phyloP scores from a whole-genome alignment of 2,329 filamentous ascomycete species.

The Penicillium sp. region DNA sequence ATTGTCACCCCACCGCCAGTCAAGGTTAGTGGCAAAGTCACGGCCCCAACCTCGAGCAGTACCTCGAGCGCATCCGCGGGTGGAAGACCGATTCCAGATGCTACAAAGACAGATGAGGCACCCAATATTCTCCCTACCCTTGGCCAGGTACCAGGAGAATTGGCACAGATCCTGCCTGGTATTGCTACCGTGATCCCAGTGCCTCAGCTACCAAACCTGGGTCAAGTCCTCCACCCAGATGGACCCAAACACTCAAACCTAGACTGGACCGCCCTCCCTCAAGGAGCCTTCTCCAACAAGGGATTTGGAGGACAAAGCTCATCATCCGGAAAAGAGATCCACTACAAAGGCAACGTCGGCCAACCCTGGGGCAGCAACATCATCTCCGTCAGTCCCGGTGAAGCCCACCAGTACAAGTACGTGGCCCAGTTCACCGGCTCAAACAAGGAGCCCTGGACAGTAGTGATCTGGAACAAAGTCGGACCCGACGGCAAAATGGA shows the following conservation, averaged over 20 bases:
- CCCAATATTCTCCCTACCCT: neutral
- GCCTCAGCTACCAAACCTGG: neutral
- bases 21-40: slow-evolving; percentile 4
- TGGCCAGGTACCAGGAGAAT: neutral
- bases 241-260: slow-evolving; percentile 1
- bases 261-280: slow-evolving; percentile 24
- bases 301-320: slow-evolving; percentile 33
- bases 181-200: slow-evolving; percentile 6
- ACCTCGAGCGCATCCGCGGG: neutral
- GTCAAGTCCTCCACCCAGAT: slow-evolving; percentile 4
- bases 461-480: slow-evolving; percentile 41
- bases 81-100: neutral
- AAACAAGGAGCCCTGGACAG: slow-evolving; percentile 31
- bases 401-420: slow-evolving; percentile 36
- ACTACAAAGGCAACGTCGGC: slow-evolving; percentile 37
- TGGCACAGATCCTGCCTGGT: slow-evolving; percentile 4
- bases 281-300: slow-evolving; percentile 17
- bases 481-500: slow-evolving; percentile 32
- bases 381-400: slow-evolving; percentile 30
- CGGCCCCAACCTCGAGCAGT: neutral
- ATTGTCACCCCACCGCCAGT: slow-evolving; percentile 11
- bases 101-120: neutral
- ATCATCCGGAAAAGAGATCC: slow-evolving; percentile 18
- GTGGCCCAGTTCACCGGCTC: slow-evolving; percentile 32
- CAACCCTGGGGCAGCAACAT: slow-evolving; percentile 42